Evolutionary conservation across 352 stramenopile species (phyloP).

Genomic region (Saprolegnia diclina): DNA sequence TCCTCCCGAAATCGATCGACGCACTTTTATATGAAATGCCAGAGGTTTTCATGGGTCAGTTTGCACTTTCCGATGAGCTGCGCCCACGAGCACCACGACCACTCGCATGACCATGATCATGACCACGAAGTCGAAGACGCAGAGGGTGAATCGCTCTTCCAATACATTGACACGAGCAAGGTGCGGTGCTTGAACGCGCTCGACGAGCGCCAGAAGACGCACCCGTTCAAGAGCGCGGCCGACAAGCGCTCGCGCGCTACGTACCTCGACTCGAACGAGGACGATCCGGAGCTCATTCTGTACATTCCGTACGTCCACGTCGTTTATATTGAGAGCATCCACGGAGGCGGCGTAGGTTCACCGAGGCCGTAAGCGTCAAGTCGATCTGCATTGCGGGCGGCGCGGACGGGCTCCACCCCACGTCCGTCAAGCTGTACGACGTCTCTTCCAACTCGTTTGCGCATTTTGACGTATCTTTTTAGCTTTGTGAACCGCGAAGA

Average conservation of each 20-base stretch:
- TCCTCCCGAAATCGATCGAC: too few species aligned
- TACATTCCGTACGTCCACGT: constrained; percentile 50
- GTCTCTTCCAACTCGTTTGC: neutral
- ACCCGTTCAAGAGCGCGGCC: constrained; percentile 81
- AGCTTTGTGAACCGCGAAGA: constrained; percentile 79
- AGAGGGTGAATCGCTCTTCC: constrained; percentile 73
- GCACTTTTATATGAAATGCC: neutral
- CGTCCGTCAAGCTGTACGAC: constrained; percentile 67
- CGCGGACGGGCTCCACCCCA: constrained; percentile 72
- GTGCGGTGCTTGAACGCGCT: constrained; percentile 70
- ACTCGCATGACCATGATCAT: constrained; percentile 54
- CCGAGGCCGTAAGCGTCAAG: constrained; percentile 82
- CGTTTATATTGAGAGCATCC: neutral
- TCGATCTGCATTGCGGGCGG: constrained; percentile 82
- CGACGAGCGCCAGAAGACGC: constrained; percentile 46
- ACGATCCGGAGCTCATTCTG: constrained; percentile 79
- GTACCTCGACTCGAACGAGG: constrained; percentile 69
- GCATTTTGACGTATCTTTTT: neutral
- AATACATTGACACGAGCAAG: constrained; percentile 84
- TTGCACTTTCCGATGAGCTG: constrained; percentile 27
- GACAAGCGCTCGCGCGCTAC: constrained; percentile 58
- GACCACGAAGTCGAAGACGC: constrained; percentile 64
- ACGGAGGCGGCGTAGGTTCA: constrained; percentile 39
- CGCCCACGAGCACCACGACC: constrained; percentile 53
- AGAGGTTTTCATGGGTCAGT: neutral